Conservation (phyloP, 805 yeast genomes). For the Metschnikowia continentalis region DNA sequence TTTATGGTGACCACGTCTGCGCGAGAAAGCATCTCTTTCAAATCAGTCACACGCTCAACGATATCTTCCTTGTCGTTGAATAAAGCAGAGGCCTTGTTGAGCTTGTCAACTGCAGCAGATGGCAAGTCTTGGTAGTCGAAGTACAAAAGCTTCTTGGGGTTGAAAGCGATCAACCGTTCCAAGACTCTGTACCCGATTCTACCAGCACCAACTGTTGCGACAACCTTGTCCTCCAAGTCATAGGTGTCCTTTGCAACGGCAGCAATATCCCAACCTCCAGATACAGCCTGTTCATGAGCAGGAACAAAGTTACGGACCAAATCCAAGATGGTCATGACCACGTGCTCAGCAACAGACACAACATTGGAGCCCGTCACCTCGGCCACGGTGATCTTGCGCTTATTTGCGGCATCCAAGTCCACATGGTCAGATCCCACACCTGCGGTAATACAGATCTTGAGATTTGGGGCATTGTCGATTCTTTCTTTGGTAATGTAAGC, state of each 20-base stretch:
- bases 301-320: conserved; percentile 76
- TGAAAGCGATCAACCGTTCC: conserved; percentile 67
- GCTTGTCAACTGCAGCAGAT: conserved; percentile 40
- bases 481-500: conserved; percentile 68
- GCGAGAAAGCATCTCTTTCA: conserved; percentile 62
- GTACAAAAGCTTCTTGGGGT: conserved; percentile 68
- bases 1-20: conserved; percentile 75
- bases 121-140: conserved; percentile 72
- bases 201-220: conserved; percentile 81
- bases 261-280: conserved; percentile 73
- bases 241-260: conserved; percentile 64
- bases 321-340: conserved; percentile 64
- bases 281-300: conserved; percentile 63
- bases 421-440: conserved; percentile 85
- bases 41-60: conserved; percentile 53
- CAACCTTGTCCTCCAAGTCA: conserved; percentile 70
- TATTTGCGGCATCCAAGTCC: conserved; percentile 66
- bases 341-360: conserved; percentile 78
- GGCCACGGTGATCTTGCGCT: conserved; percentile 58
- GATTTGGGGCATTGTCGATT: conserved; percentile 63
- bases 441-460: conserved; percentile 70
- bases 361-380: conserved; percentile 86
- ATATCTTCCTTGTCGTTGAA: conserved; percentile 46
- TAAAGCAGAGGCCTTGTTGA: conserved; percentile 33
- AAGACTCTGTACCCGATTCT: conserved; percentile 75